phyloP scores from a whole-genome alignment of 1,284 basidiomycete species.

The Irpex sp. region DNA sequence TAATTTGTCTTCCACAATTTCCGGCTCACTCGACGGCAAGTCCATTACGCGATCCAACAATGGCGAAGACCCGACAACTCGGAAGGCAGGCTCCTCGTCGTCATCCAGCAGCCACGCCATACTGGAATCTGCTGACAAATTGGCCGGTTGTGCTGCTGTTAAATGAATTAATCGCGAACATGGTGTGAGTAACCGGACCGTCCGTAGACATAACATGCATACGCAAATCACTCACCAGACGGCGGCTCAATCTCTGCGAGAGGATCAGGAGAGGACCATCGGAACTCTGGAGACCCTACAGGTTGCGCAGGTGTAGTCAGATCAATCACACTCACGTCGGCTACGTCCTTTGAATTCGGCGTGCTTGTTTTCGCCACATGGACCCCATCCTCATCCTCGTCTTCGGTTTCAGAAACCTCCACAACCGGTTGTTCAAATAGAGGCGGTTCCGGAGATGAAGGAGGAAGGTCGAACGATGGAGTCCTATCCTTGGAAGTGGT shows the following conservation, averaged over 20 bases:
- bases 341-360: constrained; percentile 18
- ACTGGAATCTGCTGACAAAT: constrained; percentile 16
- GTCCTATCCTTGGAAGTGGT: background rate
- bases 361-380: background rate
- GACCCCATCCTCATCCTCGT: background rate
- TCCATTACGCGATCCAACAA: constrained; percentile 8
- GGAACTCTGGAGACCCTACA: constrained; percentile 7
- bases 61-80: constrained; percentile 49
- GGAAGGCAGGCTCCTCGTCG: constrained; percentile 38
- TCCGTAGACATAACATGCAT: too few relatives aligned
- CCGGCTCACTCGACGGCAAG: background rate
- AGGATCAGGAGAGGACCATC: constrained; percentile 1
- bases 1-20: background rate
- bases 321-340: constrained; percentile 23
- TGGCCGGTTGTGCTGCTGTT: background rate
- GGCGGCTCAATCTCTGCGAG: background rate
- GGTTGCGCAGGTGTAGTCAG: constrained; percentile 12
- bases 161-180: background rate
- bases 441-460: background rate
- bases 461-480: background rate
- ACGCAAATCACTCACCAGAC: background rate
- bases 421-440: background rate
- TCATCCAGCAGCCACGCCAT: constrained; percentile 63
- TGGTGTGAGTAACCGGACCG: too few relatives aligned
- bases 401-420: background rate